Conservation (phyloP, 2,329 filamentous ascomycete species). For the Cryphonectria japonica region DNA sequence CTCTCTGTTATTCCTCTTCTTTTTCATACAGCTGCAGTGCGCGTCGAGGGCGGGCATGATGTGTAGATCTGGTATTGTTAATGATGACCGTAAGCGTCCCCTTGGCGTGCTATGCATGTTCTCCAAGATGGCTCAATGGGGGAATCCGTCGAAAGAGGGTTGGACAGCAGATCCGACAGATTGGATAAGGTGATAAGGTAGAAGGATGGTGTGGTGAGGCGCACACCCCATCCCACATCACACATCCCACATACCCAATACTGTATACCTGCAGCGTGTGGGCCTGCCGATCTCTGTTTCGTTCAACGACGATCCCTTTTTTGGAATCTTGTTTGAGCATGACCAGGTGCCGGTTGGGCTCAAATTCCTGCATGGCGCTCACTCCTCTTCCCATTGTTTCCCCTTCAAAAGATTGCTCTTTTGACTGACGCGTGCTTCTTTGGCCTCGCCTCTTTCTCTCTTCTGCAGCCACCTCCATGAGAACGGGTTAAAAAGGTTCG, state of each 20-base stretch:
- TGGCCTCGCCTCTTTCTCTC: neutral
- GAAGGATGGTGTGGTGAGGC: neutral
- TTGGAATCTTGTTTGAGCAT: neutral
- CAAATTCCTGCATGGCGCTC: neutral
- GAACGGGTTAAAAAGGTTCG: neutral
- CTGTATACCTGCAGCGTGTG: neutral
- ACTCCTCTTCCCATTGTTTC: neutral
- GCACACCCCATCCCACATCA: neutral
- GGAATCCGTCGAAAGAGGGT: neutral
- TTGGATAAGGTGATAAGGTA: conserved; percentile 3
- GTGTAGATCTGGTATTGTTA: neutral
- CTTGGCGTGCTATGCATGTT: neutral
- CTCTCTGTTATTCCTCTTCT: no score
- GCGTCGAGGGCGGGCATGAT: no score
- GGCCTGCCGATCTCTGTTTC: conserved; percentile 2
- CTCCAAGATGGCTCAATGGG: neutral
- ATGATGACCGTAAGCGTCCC: neutral
- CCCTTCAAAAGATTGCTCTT: neutral
- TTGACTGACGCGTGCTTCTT: neutral
- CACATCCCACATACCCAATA: neutral
- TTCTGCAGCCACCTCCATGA: neutral
- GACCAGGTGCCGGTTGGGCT: neutral
- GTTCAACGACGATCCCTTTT: neutral
- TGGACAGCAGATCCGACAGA: neutral
- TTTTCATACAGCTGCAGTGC: neutral